These are phyloP conservation scores for Hypsizygus ulmarius DNA, from an alignment of 1,284 basidiomycete species.

Conservation along the genomic window DNA sequence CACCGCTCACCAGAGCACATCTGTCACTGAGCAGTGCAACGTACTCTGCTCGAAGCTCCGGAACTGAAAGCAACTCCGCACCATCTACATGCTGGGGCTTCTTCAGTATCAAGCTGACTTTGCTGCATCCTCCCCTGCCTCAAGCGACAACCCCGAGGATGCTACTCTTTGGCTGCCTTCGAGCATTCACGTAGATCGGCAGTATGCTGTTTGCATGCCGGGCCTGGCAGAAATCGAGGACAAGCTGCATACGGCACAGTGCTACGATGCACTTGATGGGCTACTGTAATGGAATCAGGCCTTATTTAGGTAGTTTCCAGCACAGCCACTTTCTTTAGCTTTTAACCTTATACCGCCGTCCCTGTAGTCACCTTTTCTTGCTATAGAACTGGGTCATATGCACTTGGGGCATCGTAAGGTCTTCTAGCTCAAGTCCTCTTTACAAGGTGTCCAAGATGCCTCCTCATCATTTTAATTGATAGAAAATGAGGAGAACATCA, in stretches of 20 bases:
- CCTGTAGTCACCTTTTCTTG: too few relatives aligned
- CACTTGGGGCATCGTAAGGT: too few relatives aligned
- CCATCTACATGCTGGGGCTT: conserved; percentile 17
- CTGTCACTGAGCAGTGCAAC: conserved; percentile 15
- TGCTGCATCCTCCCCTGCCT: background rate
- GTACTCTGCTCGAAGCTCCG: conserved; percentile 9
- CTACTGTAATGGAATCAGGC: too few relatives aligned
- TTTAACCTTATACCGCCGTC: too few relatives aligned
- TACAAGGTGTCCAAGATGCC: too few relatives aligned
- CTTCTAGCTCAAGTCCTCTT: too few relatives aligned
- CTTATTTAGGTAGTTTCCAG: too few relatives aligned
- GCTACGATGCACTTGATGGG: conserved; percentile 15
- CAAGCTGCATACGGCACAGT: conserved; percentile 14
- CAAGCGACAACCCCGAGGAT: conserved; percentile 15
- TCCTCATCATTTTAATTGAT: too few relatives aligned
- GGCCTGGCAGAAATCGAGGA: conserved; percentile 16
- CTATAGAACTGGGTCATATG: too few relatives aligned
- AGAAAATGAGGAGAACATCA: too few relatives aligned
- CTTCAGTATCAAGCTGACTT: conserved; percentile 5
- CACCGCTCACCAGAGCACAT: background rate
- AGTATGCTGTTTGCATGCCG: conserved; percentile 5
- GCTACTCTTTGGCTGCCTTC: conserved; percentile 19
- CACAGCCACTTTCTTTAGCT: too few relatives aligned
- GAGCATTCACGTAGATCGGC: conserved; percentile 1
- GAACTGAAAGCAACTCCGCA: conserved; percentile 13